A percentile compares a stretch with the other conserved stretches of the same genome.
These are phyloP conservation scores for Candida frijolesensis DNA, from an alignment of 1,139 yeast species.

Conservation along the genomic window DNA sequence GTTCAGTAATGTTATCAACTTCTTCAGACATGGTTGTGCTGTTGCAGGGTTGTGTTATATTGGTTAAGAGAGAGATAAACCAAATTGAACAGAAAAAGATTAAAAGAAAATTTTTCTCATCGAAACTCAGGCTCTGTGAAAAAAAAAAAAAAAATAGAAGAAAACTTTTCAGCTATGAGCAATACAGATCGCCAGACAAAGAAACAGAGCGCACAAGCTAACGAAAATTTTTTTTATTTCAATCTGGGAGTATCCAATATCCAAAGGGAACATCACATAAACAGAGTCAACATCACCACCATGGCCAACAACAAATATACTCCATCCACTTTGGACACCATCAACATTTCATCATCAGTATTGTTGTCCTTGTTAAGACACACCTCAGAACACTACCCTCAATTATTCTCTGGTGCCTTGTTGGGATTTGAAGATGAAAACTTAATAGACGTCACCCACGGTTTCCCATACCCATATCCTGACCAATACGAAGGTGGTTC, in stretches of 20 bases:
- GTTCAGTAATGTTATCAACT: slow-evolving; percentile 70
- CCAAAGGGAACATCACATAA: neutral
- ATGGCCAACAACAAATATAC: slow-evolving; percentile 14
- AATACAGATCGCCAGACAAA: neutral
- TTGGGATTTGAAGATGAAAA: slow-evolving; percentile 72
- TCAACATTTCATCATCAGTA: slow-evolving; percentile 58
- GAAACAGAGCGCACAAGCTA: slow-evolving; percentile 2
- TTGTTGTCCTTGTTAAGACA: slow-evolving; percentile 74
- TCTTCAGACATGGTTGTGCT: slow-evolving; percentile 39
- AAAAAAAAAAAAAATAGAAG: no score
- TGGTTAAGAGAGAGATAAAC: neutral
- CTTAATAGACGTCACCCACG: slow-evolving; percentile 56
- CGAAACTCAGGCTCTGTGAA: neutral
- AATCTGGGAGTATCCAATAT: neutral
- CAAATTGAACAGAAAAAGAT: neutral
- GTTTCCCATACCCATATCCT: slow-evolving; percentile 63
- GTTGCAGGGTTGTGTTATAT: neutral
- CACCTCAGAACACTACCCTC: slow-evolving; percentile 69
- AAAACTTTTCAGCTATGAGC: neutral
- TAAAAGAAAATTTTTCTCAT: neutral
- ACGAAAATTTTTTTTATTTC: neutral
- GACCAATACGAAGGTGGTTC: slow-evolving; percentile 58
- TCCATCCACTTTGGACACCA: slow-evolving; percentile 46
- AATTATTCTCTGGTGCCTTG: slow-evolving; percentile 72
- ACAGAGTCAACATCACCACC: neutral